Percentiles rank a stretch among this genome's conserved stretches.
Evolutionary conservation across 2,329 filamentous ascomycete genomes (phyloP).

Genomic region (Aureobasidium sp.): DNA sequence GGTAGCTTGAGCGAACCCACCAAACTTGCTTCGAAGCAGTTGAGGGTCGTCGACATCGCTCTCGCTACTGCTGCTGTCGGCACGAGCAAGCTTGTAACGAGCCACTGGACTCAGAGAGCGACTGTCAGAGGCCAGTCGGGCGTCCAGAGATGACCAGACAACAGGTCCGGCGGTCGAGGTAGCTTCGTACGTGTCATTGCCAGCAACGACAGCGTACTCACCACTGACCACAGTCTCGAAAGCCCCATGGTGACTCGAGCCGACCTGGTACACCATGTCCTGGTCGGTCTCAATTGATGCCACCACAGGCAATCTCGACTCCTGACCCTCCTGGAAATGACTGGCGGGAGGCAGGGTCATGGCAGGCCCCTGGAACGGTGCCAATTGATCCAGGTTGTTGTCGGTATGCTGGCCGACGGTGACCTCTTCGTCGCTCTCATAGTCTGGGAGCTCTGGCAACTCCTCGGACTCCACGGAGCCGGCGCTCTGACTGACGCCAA

Average conservation of each 20-base stretch:
- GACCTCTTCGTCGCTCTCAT: neutral
- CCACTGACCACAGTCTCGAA: neutral
- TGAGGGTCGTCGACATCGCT: neutral
- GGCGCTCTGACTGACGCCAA: neutral
- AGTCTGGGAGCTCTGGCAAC: neutral
- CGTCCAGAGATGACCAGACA: neutral
- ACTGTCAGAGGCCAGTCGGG: neutral
- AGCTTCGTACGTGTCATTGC: neutral
- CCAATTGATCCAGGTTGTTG: neutral
- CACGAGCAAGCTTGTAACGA: constrained; percentile 2
- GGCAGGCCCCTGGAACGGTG: neutral
- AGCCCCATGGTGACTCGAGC: neutral
- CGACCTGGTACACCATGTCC: neutral
- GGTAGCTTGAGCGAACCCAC: neutral
- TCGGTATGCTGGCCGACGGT: neutral
- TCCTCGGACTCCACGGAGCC: neutral
- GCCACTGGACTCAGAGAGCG: neutral
- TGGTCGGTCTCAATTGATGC: neutral
- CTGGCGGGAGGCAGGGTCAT: neutral
- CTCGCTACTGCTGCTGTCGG: constrained; percentile 4
- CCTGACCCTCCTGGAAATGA: neutral
- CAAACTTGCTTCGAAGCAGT: neutral
- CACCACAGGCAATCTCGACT: neutral
- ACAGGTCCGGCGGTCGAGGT: neutral
- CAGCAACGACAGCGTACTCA: constrained; percentile 1